These are phyloP conservation scores for Exsudoporus frostii DNA, from an alignment of 768 basidiomycete genomes.

Conservation along the genomic window DNA sequence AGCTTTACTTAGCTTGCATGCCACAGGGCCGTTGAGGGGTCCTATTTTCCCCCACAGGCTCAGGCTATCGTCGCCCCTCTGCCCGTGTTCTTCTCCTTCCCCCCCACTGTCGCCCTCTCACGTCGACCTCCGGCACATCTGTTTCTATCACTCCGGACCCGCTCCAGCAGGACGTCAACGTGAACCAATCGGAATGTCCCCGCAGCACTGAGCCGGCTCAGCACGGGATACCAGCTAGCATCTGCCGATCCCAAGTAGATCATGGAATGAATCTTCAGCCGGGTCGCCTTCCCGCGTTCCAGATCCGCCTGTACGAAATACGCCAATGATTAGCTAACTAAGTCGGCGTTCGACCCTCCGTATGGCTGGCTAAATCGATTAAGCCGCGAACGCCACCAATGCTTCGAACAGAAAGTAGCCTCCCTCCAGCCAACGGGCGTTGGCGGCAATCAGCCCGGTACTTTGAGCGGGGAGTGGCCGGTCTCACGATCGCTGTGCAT, in stretches of 20 bases:
- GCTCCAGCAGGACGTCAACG: not conserved
- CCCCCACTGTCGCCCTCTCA: not conserved
- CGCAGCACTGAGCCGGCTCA: not conserved
- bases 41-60: not conserved
- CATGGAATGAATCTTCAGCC: not conserved
- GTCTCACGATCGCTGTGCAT: not conserved
- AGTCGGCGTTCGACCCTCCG: not conserved
- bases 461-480: not conserved
- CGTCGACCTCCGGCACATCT: not conserved
- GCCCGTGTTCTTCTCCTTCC: not conserved
- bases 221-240: not conserved
- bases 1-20: not conserved
- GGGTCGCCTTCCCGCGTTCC: not conserved
- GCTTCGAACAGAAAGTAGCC: not conserved
- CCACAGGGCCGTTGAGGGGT: not conserved
- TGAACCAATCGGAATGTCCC: not conserved
- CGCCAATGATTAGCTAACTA: not conserved
- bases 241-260: slow-evolving; percentile 2
- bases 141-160: not conserved
- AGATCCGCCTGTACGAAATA: not conserved
- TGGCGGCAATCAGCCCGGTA: not conserved
- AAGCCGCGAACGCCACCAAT: not conserved
- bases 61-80: not conserved
- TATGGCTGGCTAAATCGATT: not conserved
- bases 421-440: not conserved